Conservation (phyloP, 1,284 basidiomycete genomes). For the Coniophora puteana region DNA sequence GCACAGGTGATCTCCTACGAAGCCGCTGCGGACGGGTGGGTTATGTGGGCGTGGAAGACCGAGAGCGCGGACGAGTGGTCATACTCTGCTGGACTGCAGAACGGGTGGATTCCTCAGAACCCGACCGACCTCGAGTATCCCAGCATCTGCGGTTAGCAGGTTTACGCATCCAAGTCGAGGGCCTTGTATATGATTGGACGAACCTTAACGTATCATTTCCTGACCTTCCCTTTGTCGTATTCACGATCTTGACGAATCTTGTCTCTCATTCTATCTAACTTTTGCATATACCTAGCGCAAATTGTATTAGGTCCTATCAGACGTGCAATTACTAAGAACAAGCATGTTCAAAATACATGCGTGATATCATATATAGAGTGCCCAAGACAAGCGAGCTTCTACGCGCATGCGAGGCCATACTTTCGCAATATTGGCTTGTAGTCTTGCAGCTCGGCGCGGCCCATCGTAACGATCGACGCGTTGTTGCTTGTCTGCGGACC, state of each 20-base stretch:
- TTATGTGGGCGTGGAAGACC: conserved; percentile 71
- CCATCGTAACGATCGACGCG: conserved; percentile 72
- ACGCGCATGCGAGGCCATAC: conserved; percentile 55
- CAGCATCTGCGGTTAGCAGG: conserved; percentile 43
- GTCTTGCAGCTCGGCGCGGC: conserved; percentile 63
- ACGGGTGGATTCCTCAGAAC: conserved; percentile 81
- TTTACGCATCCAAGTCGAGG: background rate
- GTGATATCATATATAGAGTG: background rate
- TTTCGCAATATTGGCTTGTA: conserved; percentile 58
- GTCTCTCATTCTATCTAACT: background rate
- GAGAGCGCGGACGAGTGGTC: conserved; percentile 76
- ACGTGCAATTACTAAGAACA: too few species aligned
- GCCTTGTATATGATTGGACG: background rate
- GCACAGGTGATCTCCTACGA: conserved; percentile 74
- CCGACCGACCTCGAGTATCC: conserved; percentile 49
- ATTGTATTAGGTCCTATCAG: too few species aligned
- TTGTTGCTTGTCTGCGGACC: conserved; percentile 57
- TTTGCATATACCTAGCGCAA: too few species aligned
- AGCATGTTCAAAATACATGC: background rate
- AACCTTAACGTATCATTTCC: background rate
- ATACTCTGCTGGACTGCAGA: conserved; percentile 70
- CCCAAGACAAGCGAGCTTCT: conserved; percentile 1
- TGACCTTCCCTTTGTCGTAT: background rate
- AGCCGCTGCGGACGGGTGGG: conserved; percentile 63
- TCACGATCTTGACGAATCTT: background rate